Evolutionary conservation across 331 rosid species (phyloP), one percentile per base, ranked within the genome.

Genomic region (Erythrophleum ivorense): DNA sequence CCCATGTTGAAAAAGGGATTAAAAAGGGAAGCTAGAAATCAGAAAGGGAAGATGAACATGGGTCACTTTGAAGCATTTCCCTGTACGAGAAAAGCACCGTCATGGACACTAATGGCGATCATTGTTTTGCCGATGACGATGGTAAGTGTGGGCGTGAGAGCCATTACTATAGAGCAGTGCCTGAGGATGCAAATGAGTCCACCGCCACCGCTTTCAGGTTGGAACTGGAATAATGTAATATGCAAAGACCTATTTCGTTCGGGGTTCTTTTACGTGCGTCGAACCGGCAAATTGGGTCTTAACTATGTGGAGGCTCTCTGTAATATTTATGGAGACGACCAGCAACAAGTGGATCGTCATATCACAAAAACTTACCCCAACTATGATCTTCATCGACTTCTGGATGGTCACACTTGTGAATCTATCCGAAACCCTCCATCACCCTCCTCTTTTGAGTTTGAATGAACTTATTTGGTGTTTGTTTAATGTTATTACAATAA

Each of bases 321-420:
- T 63, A 12, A 76, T 58, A 63, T 84, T 36, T 76, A 60, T 8
- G 41, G 16, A 9, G 2, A 62, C 13, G 19, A 76, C 9, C 65
- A 84, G 0, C 16, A 19, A 6, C n/a, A 80, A 12, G 78, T 84
- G 15, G 31, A 76, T 12, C 7, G 16, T 45, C 64, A 59, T 46
- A 21, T 84, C 11, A 46, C 0, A 3, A 24, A 6, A 4, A 10
- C 40, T 2, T 70, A 43, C 15, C 6, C 9, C 0, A 0, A 3
- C 1, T 10, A 8, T 7, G 48, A 71, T 70, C 5, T 8, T 19
- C n/a, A 1, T 8, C 43, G 0, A n/a, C 78, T 80, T 3, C 15
- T 84, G 49, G 74, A 41, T 21, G 87, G 66, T 84, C 71, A 58
- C 31, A 3, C 82, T 43, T 84, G 87, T 70, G 71, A 48, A 14